These are phyloP conservation scores for Pyrus bretschneideri DNA, from an alignment of 306 rosid species.

Conservation along the genomic window DNA sequence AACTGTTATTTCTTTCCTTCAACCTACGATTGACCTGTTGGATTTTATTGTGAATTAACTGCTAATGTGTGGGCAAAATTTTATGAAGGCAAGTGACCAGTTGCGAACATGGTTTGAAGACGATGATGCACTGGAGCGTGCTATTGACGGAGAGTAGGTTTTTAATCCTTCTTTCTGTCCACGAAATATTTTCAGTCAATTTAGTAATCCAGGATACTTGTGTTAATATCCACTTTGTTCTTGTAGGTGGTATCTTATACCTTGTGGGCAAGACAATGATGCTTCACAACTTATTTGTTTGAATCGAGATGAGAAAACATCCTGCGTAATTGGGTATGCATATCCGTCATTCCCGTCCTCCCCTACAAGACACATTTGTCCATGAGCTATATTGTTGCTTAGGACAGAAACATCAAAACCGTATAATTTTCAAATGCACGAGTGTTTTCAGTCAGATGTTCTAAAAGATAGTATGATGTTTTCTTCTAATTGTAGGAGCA, in stretches of 20 bases:
- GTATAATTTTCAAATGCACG: background rate
- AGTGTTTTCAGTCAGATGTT: background rate
- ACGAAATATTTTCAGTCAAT: background rate
- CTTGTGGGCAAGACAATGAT: conserved; percentile 47
- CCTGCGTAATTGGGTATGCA: conserved; percentile 66
- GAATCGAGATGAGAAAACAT: conserved; percentile 47
- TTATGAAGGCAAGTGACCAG: conserved; percentile 66
- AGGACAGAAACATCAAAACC: background rate
- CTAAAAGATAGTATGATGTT: background rate
- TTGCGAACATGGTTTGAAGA: conserved; percentile 75
- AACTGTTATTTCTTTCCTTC: background rate
- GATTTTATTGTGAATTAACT: conserved; percentile 11
- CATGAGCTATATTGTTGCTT: background rate
- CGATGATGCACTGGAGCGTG: conserved; percentile 86
- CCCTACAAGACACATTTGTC: background rate
- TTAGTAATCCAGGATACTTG: background rate
- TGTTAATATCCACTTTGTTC: conserved; percentile 5
- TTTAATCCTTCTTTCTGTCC: background rate
- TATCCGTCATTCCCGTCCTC: background rate
- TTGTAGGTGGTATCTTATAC: conserved; percentile 70
- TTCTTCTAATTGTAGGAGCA: conserved; percentile 39
- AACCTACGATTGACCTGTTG: conserved; percentile 4
- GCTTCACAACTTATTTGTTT: conserved; percentile 47
- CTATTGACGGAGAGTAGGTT: conserved; percentile 84
- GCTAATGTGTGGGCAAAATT: conserved; percentile 25